These are phyloP conservation scores for Leavenworthia alabamica DNA, from an alignment of 345 rosid genomes.

Conservation along the genomic window DNA sequence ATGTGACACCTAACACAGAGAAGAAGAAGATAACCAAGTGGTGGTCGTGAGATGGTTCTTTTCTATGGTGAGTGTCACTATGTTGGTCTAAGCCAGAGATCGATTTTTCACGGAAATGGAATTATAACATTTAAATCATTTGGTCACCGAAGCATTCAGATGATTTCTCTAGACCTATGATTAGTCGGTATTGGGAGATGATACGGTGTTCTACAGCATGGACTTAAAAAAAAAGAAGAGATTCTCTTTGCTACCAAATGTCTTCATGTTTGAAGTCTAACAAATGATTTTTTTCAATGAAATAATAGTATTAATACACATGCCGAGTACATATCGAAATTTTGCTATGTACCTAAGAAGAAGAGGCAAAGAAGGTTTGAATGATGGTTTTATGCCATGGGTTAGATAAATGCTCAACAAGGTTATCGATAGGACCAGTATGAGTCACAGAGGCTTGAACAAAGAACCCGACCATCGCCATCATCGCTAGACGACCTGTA, in stretches of 20 bases:
- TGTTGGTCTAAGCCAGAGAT: too few species aligned
- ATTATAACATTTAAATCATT: too few species aligned
- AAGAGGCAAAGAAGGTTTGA: constrained; percentile 54
- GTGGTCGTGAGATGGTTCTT: too few species aligned
- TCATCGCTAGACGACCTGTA: constrained; percentile 86
- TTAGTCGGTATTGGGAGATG: too few species aligned
- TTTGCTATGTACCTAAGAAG: constrained; percentile 14
- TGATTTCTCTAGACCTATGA: too few species aligned
- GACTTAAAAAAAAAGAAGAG: too few species aligned
- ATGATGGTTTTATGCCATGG: constrained; percentile 91
- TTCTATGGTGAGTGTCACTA: too few species aligned
- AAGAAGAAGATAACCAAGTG: too few species aligned
- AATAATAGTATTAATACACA: constrained; percentile 16
- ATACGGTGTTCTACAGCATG: too few species aligned
- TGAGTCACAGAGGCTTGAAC: constrained; percentile 88
- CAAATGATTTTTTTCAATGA: constrained; percentile 30
- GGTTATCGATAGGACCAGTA: constrained; percentile 87
- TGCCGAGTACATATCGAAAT: background rate
- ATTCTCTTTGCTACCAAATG: constrained; percentile 58
- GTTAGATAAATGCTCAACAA: constrained; percentile 72
- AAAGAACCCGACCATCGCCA: constrained; percentile 82
- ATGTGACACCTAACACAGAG: too few species aligned
- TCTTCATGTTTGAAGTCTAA: constrained; percentile 59
- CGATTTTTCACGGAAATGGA: too few species aligned
- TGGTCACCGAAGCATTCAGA: too few species aligned